phyloP scores from a whole-genome alignment of 306 rosid genomes.

The Trichosanthes truncata region DNA sequence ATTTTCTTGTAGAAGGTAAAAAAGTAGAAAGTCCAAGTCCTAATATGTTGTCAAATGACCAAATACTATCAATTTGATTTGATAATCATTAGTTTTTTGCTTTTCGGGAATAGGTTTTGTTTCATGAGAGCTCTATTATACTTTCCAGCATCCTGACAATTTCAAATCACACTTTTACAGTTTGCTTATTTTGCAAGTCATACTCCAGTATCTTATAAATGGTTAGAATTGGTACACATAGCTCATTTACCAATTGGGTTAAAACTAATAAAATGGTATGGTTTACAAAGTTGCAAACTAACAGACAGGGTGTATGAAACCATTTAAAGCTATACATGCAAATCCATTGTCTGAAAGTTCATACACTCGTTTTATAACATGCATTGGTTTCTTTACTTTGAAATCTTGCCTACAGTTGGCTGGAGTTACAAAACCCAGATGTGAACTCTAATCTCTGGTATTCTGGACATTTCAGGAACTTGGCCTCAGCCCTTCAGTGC shows the following conservation, averaged over 20 bases:
- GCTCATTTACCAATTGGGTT: not conserved
- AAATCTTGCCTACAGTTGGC: not conserved
- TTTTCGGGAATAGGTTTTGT: too few relatives aligned
- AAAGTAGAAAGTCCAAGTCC: not conserved
- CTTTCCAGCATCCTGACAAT: too few relatives aligned
- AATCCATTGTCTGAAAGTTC: not conserved
- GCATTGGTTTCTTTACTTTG: not conserved
- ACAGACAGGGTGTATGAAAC: too few relatives aligned
- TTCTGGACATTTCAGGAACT: constrained; percentile 41
- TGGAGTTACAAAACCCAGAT: too few relatives aligned
- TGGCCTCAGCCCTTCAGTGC: constrained; percentile 59
- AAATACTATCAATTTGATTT: not conserved
- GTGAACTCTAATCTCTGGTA: constrained; percentile 22
- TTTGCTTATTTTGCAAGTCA: not conserved
- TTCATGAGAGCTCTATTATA: too few relatives aligned
- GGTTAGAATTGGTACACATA: not conserved
- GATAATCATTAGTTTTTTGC: too few relatives aligned
- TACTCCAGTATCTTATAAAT: not conserved
- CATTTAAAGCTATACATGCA: too few relatives aligned
- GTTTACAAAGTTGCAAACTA: not conserved
- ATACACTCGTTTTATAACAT: not conserved
- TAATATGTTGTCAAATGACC: not conserved
- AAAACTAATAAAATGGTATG: too few relatives aligned
- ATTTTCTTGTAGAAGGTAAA: not conserved
- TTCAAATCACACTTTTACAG: not conserved